phyloP scores from a whole-genome alignment of 2,329 filamentous ascomycete species.

The Cadophora sp. region DNA sequence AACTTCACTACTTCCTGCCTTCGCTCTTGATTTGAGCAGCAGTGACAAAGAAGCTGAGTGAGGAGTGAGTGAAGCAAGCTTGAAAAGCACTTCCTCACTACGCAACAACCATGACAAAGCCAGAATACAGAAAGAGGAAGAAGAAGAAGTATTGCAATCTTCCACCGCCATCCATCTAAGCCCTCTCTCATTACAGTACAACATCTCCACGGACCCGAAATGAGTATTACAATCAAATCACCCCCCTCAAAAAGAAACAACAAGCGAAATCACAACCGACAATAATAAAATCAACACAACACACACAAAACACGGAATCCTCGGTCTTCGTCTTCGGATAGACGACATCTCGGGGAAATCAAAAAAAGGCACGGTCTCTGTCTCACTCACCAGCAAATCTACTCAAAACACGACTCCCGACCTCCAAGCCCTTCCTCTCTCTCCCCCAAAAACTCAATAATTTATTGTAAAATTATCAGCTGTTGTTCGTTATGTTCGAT shows the following conservation, averaged over 20 bases:
- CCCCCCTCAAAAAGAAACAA: slow-evolving; percentile 5
- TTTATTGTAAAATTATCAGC: no score
- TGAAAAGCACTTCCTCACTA: not conserved
- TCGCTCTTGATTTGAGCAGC: not conserved
- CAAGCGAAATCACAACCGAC: not conserved
- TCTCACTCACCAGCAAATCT: slow-evolving; percentile 7
- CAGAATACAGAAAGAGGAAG: not conserved
- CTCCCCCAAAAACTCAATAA: not conserved
- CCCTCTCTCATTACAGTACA: not conserved
- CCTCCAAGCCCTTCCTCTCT: no score
- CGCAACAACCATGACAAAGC: slow-evolving; percentile 12
- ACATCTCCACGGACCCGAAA: not conserved
- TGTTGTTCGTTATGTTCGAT: slow-evolving; percentile 7
- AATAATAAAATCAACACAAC: not conserved
- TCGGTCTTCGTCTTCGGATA: no score
- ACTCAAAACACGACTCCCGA: not conserved
- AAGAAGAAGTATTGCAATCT: not conserved
- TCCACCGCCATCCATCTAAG: slow-evolving; percentile 3
- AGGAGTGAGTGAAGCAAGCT: not conserved
- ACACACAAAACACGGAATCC: not conserved
- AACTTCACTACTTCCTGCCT: no score
- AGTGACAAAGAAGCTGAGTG: slow-evolving; percentile 7
- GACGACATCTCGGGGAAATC: no score
- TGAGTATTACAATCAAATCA: not conserved
- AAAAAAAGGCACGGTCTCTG: not conserved